A percentile compares a stretch with the other conserved stretches of the same genome.
phyloP scores from a whole-genome alignment of 1,284 basidiomycete species.

The Veloporphyrellus conicus region DNA sequence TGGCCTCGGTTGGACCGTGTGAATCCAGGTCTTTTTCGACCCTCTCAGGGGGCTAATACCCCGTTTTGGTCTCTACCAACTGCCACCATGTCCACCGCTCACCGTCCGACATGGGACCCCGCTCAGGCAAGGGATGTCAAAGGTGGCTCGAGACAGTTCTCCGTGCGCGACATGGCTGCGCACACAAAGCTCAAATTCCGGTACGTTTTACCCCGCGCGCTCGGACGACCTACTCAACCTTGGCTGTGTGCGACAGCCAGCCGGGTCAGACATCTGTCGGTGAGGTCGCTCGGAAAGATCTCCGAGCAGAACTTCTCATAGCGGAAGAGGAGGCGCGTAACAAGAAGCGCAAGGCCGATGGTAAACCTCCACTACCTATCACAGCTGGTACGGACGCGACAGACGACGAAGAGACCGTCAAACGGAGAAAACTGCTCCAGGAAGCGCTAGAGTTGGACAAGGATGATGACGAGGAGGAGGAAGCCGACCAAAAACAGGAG shows the following conservation, averaged over 20 bases:
- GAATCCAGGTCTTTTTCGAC: too few species aligned
- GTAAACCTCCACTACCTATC: slow-evolving; percentile 48
- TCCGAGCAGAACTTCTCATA: slow-evolving; percentile 74
- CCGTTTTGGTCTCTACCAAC: neutral
- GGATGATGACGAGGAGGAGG: slow-evolving; percentile 73
- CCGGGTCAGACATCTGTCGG: slow-evolving; percentile 74
- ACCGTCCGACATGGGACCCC: slow-evolving; percentile 87
- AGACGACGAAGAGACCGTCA: slow-evolving; percentile 64
- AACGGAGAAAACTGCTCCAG: slow-evolving; percentile 77
- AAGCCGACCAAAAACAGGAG: slow-evolving; percentile 36
- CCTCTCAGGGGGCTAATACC: neutral
- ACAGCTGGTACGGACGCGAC: slow-evolving; percentile 20
- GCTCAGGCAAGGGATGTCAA: slow-evolving; percentile 83
- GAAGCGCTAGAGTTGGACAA: slow-evolving; percentile 82
- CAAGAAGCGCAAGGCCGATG: slow-evolving; percentile 86
- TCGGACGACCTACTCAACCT: neutral
- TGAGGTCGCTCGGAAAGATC: slow-evolving; percentile 76
- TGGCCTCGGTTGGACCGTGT: neutral
- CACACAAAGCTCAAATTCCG: slow-evolving; percentile 97
- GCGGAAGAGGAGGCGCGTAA: slow-evolving; percentile 82
- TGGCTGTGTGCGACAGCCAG: slow-evolving; percentile 54
- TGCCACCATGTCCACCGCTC: slow-evolving; percentile 67
- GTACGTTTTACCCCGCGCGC: slow-evolving; percentile 34
- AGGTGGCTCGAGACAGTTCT: slow-evolving; percentile 84
- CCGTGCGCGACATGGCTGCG: slow-evolving; percentile 84